Conservation (phyloP, 768 basidiomycete species). For the Pleurotus djamor region DNA sequence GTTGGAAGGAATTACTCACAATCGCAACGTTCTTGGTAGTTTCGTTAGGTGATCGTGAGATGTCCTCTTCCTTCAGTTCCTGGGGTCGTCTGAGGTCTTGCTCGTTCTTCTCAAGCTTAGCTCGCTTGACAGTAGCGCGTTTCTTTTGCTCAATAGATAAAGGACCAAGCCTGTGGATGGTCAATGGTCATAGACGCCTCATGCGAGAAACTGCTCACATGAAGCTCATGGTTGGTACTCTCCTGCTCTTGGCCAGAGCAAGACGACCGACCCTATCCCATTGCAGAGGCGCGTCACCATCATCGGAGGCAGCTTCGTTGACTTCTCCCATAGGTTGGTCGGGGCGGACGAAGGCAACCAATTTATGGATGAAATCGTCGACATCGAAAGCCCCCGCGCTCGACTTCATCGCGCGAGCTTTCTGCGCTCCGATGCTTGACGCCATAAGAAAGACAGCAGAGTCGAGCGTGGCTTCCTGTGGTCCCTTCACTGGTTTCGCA, state of each 20-base stretch:
- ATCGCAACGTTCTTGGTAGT: conserved; percentile 82
- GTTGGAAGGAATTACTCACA: conserved; percentile 36
- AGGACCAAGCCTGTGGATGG: conserved; percentile 80
- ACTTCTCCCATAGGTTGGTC: conserved; percentile 40
- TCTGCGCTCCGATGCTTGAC: conserved; percentile 76
- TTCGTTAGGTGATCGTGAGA: conserved; percentile 81
- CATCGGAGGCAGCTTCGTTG: conserved; percentile 45
- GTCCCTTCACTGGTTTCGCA: conserved; percentile 57
- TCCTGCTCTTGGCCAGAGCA: conserved; percentile 74
- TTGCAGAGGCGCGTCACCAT: conserved; percentile 53
- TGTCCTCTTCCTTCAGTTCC: conserved; percentile 82
- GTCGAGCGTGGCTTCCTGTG: conserved; percentile 90
- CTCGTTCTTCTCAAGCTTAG: conserved; percentile 70
- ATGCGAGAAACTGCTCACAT: conserved; percentile 54
- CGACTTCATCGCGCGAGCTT: conserved; percentile 90
- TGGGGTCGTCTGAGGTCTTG: conserved; percentile 71
- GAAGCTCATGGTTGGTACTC: conserved; percentile 82
- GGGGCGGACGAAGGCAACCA: conserved; percentile 78
- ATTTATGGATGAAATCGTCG: conserved; percentile 83
- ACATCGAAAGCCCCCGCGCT: conserved; percentile 88
- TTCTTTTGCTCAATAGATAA: conserved; percentile 85
- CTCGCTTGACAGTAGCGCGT: conserved; percentile 54
- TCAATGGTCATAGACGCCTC: background rate
- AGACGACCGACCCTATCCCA: conserved; percentile 89
- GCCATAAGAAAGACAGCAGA: conserved; percentile 77